Evolutionary conservation across 345 rosid species (phyloP).

Genomic region (Acer yangbiense): DNA sequence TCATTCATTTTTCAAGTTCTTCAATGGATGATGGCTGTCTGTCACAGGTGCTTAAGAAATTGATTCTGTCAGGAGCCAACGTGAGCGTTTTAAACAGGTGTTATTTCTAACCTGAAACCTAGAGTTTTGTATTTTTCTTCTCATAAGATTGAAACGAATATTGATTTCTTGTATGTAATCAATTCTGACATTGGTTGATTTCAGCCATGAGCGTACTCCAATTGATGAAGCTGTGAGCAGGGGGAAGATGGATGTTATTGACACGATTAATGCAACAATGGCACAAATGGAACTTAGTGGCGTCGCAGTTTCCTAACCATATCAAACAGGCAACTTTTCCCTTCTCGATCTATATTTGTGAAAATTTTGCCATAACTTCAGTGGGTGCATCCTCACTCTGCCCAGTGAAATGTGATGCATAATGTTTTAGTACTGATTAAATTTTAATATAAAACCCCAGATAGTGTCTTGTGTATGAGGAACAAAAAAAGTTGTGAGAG

Average conservation of each 20-base stretch:
- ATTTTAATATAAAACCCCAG: background rate
- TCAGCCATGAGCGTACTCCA: constrained; percentile 81
- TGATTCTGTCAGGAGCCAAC: constrained; percentile 80
- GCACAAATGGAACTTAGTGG: constrained; percentile 69
- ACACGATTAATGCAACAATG: constrained; percentile 60
- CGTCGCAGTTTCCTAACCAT: constrained; percentile 41
- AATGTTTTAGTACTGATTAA: background rate
- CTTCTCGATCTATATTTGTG: background rate
- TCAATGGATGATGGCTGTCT: background rate
- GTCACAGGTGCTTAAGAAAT: constrained; percentile 71
- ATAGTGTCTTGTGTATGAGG: background rate
- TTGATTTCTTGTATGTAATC: background rate
- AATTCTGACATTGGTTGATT: constrained; percentile 9
- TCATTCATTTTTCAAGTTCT: constrained; percentile 8
- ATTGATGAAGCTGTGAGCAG: constrained; percentile 77
- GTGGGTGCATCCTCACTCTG: background rate
- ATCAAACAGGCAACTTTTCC: background rate
- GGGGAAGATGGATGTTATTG: constrained; percentile 67
- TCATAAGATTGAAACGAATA: background rate
- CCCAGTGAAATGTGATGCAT: background rate
- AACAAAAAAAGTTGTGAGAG: background rate
- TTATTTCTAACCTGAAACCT: background rate
- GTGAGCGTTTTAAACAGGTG: constrained; percentile 75
- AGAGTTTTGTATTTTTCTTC: background rate
- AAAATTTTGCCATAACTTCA: background rate